These are phyloP conservation scores for Candida andamanensis DNA, from an alignment of 805 yeast species.

Conservation along the genomic window DNA sequence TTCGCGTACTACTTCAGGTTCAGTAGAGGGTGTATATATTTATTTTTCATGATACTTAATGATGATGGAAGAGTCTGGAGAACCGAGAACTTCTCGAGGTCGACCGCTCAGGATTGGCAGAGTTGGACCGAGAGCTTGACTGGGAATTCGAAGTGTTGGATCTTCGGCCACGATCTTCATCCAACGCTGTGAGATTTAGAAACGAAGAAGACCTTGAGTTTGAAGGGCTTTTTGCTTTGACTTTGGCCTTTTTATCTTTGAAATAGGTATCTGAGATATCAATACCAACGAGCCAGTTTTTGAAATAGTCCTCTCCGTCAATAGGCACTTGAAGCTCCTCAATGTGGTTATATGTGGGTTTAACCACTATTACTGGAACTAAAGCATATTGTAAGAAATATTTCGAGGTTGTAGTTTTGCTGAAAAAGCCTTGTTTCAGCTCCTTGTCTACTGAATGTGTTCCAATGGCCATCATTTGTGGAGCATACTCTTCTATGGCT, in stretches of 20 bases:
- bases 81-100: no score
- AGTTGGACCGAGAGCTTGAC: no score
- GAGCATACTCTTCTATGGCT: slow-evolving; percentile 39
- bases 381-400: slow-evolving; percentile 39
- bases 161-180: slow-evolving; percentile 11
- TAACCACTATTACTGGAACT: slow-evolving; percentile 41
- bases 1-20: no score
- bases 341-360: slow-evolving; percentile 31
- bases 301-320: slow-evolving; percentile 31
- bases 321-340: slow-evolving; percentile 27
- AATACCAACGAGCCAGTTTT: slow-evolving; percentile 26
- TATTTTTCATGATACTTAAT: no score
- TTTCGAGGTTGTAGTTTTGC: slow-evolving; percentile 33
- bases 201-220: slow-evolving; percentile 6
- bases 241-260: slow-evolving; percentile 15
- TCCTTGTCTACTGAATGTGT: slow-evolving; percentile 34
- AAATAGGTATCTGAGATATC: slow-evolving; percentile 16
- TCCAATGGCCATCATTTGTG: slow-evolving; percentile 44
- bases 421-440: slow-evolving; percentile 19
- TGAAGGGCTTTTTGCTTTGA: slow-evolving; percentile 6
- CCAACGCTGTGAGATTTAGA: slow-evolving; percentile 1
- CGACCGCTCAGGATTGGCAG: no score
- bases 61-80: no score
- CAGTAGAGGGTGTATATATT: no score
- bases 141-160: no score